phyloP scores from a whole-genome alignment of 257 asterid genomes.

The Solanum boliviense region DNA sequence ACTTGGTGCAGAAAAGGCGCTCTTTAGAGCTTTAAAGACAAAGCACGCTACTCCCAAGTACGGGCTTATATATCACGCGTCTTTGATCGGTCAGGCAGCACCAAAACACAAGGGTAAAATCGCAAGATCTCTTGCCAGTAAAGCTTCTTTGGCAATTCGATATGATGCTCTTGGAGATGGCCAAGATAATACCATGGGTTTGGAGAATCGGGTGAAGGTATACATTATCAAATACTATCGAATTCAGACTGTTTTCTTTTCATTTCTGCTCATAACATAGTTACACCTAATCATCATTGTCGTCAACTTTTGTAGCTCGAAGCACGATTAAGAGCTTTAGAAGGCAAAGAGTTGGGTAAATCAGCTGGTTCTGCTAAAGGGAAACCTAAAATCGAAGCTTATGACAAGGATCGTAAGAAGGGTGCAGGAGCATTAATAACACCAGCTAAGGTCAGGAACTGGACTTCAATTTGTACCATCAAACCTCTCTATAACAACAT shows the following conservation, averaged over 20 bases:
- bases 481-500: neutral
- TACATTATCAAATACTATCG: neutral
- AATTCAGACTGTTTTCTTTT: neutral
- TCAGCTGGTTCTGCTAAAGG: slow-evolving; percentile 82
- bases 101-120: slow-evolving; percentile 88
- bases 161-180: slow-evolving; percentile 76
- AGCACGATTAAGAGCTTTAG: slow-evolving; percentile 61
- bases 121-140: slow-evolving; percentile 73
- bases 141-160: slow-evolving; percentile 71
- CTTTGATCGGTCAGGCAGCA: slow-evolving; percentile 88
- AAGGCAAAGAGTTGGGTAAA: slow-evolving; percentile 53
- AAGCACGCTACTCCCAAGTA: slow-evolving; percentile 89
- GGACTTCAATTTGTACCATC: neutral
- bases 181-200: slow-evolving; percentile 63
- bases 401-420: slow-evolving; percentile 67
- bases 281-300: neutral
- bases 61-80: slow-evolving; percentile 86
- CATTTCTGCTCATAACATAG: neutral
- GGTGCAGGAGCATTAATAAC: slow-evolving; percentile 48
- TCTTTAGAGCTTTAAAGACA: slow-evolving; percentile 77
- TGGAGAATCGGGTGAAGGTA: slow-evolving; percentile 70
- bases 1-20: slow-evolving; percentile 91
- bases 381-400: slow-evolving; percentile 70
- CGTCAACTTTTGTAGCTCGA: slow-evolving; percentile 35
- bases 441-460: slow-evolving; percentile 47